Evolutionary conservation across 2,329 filamentous ascomycete species (phyloP), one percentile per base, ranked within the genome.

Genomic region (Neofusicoccum sp.): DNA sequence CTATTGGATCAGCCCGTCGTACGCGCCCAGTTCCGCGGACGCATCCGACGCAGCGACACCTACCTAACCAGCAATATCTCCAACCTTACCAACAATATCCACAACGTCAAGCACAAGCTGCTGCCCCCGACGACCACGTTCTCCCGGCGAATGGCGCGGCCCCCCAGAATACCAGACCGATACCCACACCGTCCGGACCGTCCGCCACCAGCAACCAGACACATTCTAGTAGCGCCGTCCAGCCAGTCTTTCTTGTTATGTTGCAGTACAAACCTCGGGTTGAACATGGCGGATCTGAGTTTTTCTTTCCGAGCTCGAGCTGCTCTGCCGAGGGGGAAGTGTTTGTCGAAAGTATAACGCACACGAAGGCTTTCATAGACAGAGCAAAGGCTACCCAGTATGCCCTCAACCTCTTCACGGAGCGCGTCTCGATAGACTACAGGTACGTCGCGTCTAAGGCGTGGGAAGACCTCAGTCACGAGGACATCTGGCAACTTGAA

Each of bases 261-360:
- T 22, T 29, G 2, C 39, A 58, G 14, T 45, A 34, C 39, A 12
- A 45, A 41, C 54, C 41, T 5, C 5, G 14, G 3, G 54, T 45
- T 11, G 54, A 58, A n/a, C 16, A 44, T 36, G 54, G 39, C 44
- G 54, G 39, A 9, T 58, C 54, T 9, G 29, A 58, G 31, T 58
- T 58, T n/a, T 14, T 36, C 9, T 45, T 45, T 41, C 7, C 12
- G n/a, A 36, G 22, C 6, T 41, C 44, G 5, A 29, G 45, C 9
- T 12, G 14, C 9, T 11, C 14, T 9, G 9, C 29, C 2, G 9
- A 34, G 9, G 14, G 16, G 6, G 3, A 22, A n/a, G 9, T 9
- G 7, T 45, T 45, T 14, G 29, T n/a, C 3, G 34, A 8, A 29
- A n/a, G 44, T 16, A 1, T 11, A 3, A 22, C 44, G 31, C 45